Percentiles rank a stretch among this genome's conserved stretches.
These are phyloP conservation scores for Przewalskia tangutica DNA, from an alignment of 257 asterid genomes.

Conservation along the genomic window DNA sequence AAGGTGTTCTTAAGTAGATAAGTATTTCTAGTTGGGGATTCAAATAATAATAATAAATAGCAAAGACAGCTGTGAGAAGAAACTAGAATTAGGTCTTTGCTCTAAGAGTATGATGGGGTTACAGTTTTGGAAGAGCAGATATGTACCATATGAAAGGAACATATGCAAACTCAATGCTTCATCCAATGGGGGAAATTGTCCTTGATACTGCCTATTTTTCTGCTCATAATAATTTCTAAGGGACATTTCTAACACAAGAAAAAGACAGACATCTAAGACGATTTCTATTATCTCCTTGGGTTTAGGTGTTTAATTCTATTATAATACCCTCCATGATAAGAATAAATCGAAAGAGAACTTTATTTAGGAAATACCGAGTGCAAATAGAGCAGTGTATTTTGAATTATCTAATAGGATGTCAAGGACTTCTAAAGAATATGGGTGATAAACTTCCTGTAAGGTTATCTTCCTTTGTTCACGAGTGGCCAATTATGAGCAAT, in stretches of 20 bases:
- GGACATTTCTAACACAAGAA: background rate
- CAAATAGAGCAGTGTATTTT: background rate
- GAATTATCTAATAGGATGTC: background rate
- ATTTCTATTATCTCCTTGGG: background rate
- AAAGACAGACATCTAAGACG: background rate
- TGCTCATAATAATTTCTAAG: background rate
- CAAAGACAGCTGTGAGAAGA: background rate
- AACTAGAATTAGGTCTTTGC: background rate
- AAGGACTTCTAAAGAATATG: background rate
- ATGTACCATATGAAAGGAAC: background rate
- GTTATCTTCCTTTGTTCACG: background rate
- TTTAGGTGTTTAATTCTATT: background rate
- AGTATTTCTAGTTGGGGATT: background rate
- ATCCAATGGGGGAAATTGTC: background rate
- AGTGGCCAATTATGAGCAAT: background rate
- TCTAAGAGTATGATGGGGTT: background rate
- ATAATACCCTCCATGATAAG: background rate
- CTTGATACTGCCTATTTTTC: background rate
- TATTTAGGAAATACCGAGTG: background rate
- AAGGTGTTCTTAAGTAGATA: background rate
- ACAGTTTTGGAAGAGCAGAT: background rate
- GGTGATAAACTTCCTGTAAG: background rate
- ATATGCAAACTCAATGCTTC: background rate
- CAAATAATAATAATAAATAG: too few relatives aligned
- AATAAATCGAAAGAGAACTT: background rate